Percentiles rank a stretch among this genome's conserved stretches.
Conservation (phyloP, 257 asterid genomes). For the Nicotiana tomentosiformis region DNA sequence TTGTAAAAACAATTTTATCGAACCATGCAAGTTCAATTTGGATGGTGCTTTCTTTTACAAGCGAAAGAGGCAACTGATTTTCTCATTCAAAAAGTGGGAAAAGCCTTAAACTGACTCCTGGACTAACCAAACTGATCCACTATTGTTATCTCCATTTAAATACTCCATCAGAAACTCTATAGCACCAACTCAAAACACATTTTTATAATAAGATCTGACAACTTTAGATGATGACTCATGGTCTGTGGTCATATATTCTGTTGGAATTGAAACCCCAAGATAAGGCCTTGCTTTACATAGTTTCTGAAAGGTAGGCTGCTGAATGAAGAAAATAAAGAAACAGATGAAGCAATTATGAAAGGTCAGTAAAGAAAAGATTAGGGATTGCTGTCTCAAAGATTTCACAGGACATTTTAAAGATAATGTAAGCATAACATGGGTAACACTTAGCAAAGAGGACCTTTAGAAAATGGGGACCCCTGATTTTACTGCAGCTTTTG, state of each 20-base stretch:
- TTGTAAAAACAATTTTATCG: not conserved
- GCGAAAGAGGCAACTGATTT: not conserved
- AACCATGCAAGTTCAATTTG: not conserved
- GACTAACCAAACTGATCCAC: slow-evolving; percentile 4
- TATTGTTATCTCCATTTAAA: not conserved
- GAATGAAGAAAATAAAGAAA: not conserved
- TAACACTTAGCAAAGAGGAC: slow-evolving; percentile 36
- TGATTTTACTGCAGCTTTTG: slow-evolving; percentile 51
- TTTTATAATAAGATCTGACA: too few relatives aligned
- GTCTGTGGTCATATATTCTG: not conserved
- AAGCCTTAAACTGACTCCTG: not conserved
- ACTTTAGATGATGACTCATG: too few relatives aligned
- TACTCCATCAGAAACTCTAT: not conserved
- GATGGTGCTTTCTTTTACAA: not conserved
- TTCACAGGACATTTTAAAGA: not conserved
- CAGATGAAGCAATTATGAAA: not conserved
- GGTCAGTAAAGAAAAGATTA: not conserved
- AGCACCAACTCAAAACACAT: not conserved
- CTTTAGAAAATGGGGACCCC: slow-evolving; percentile 87
- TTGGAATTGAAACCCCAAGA: not conserved
- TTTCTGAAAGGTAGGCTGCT: not conserved
- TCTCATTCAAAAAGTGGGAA: slow-evolving; percentile 2
- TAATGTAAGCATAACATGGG: slow-evolving; percentile 15
- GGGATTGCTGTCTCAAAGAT: slow-evolving; percentile 2
- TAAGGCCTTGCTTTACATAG: not conserved